phyloP scores from a whole-genome alignment of 2,329 filamentous ascomycete genomes.

The Colletotrichum coccodes region DNA sequence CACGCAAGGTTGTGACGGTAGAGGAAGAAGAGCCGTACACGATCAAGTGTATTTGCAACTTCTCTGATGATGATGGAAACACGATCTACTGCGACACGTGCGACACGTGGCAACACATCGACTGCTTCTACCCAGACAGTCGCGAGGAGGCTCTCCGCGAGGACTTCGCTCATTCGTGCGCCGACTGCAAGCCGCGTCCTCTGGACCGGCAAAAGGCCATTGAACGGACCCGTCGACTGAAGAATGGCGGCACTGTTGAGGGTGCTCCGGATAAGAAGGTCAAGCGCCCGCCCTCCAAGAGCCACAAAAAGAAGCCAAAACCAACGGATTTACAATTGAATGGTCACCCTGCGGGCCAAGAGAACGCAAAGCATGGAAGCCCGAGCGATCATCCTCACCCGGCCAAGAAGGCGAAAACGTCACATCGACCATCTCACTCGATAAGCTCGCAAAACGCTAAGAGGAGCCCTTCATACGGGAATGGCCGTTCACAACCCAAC shows the following conservation, averaged over 20 bases:
- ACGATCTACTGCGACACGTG: slow-evolving; percentile 97
- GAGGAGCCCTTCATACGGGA: slow-evolving; percentile 72
- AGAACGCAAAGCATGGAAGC: slow-evolving; percentile 59
- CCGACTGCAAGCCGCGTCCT: slow-evolving; percentile 83
- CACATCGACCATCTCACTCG: slow-evolving; percentile 82
- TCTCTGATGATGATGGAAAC: slow-evolving; percentile 93
- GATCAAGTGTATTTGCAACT: slow-evolving; percentile 98
- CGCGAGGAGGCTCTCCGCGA: slow-evolving; percentile 77
- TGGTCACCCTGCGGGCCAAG: slow-evolving; percentile 69
- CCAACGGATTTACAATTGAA: slow-evolving; percentile 75
- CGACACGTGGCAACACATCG: slow-evolving; percentile 98
- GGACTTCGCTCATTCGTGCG: slow-evolving; percentile 84
- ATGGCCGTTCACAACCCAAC: slow-evolving; percentile 67
- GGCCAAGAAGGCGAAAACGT: slow-evolving; percentile 83
- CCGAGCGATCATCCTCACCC: slow-evolving; percentile 63
- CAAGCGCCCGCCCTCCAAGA: slow-evolving; percentile 81
- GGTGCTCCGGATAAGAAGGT: slow-evolving; percentile 74
- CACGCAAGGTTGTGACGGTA: slow-evolving; percentile 60
- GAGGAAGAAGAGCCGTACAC: slow-evolving; percentile 87
- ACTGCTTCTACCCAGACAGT: slow-evolving; percentile 89
- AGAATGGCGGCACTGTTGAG: slow-evolving; percentile 52
- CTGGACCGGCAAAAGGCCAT: slow-evolving; percentile 80
- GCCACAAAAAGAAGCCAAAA: slow-evolving; percentile 88
- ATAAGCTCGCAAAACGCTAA: slow-evolving; percentile 74
- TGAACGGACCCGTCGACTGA: slow-evolving; percentile 74